Conservation (phyloP, 2,329 filamentous ascomycete genomes). For the Colletotrichum karsti region DNA sequence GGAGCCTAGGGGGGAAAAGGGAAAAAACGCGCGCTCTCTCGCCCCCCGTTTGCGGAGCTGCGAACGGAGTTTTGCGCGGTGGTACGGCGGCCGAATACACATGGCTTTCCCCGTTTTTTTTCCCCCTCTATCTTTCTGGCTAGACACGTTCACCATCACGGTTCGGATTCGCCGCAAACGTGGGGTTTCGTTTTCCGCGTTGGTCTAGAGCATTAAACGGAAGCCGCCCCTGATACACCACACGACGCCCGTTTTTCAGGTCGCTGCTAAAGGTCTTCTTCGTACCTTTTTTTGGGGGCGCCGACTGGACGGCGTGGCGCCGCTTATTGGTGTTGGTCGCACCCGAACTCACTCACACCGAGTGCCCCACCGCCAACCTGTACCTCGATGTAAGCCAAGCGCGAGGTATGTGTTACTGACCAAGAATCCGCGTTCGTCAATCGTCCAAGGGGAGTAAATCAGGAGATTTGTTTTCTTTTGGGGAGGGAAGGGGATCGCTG, state of each 20-base stretch:
- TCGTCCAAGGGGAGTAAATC: no score
- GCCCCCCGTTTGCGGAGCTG: constrained; percentile 22
- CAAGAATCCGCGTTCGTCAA: no score
- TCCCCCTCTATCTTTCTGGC: neutral
- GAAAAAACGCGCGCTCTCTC: neutral
- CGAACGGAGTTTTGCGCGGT: constrained; percentile 20
- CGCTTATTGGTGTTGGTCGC: neutral
- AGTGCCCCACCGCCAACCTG: neutral
- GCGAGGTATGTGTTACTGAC: no score
- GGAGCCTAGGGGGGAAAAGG: neutral
- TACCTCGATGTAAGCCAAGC: no score
- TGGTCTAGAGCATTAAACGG: no score
- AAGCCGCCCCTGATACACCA: no score
- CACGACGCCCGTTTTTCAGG: neutral
- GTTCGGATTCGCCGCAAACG: neutral
- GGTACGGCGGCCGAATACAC: constrained; percentile 19
- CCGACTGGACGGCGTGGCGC: no score
- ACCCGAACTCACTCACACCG: neutral
- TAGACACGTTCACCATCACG: neutral
- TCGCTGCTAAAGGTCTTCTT: no score
- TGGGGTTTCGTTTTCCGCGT: no score
- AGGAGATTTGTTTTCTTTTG: no score
- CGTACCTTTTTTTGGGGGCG: no score
- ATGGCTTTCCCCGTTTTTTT: constrained; percentile 2
- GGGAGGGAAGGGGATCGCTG: no score